A percentile compares a stretch with the other conserved stretches of the same genome.
Conservation (phyloP, 129 eudicot species). For the Kitagawia praeruptora region DNA sequence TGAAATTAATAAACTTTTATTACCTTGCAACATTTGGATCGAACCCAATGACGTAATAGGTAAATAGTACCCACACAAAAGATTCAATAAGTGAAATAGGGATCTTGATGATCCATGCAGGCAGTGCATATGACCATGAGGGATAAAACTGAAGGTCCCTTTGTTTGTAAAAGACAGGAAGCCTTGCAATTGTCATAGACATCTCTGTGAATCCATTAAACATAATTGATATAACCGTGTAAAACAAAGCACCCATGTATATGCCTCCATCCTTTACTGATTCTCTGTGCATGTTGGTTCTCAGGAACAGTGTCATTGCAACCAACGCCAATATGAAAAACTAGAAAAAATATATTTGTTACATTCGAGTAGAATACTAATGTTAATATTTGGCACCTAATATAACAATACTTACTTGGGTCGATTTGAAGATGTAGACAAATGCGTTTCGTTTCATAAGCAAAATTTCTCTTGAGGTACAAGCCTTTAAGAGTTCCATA, state of each 20-base stretch:
- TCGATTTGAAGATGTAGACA: constrained; percentile 18
- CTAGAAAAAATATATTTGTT: background rate
- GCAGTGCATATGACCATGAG: constrained; percentile 25
- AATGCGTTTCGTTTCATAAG: constrained; percentile 25
- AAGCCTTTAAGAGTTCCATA: constrained; percentile 21
- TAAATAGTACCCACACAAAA: constrained; percentile 15
- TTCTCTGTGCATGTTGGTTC: constrained; percentile 11
- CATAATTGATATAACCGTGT: background rate
- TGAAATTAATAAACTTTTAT: background rate
- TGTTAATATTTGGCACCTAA: background rate
- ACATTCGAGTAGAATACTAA: background rate
- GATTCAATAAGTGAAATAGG: constrained; percentile 16
- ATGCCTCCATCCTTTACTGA: background rate
- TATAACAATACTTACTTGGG: constrained; percentile 11
- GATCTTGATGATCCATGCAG: constrained; percentile 21
- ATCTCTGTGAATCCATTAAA: constrained; percentile 10
- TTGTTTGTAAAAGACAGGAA: constrained; percentile 28
- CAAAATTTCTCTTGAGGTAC: constrained; percentile 15
- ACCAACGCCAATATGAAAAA: constrained; percentile 6
- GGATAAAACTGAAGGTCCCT: constrained; percentile 23
- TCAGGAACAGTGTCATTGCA: constrained; percentile 6
- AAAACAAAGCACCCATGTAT: constrained; percentile 16
- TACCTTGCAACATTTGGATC: constrained; percentile 26
- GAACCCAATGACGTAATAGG: constrained; percentile 24
- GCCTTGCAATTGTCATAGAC: constrained; percentile 13